Evolutionary conservation across 768 basidiomycete genomes (phyloP), one percentile per base, ranked within the genome.

Genomic region (Tremella yokohamensis): DNA sequence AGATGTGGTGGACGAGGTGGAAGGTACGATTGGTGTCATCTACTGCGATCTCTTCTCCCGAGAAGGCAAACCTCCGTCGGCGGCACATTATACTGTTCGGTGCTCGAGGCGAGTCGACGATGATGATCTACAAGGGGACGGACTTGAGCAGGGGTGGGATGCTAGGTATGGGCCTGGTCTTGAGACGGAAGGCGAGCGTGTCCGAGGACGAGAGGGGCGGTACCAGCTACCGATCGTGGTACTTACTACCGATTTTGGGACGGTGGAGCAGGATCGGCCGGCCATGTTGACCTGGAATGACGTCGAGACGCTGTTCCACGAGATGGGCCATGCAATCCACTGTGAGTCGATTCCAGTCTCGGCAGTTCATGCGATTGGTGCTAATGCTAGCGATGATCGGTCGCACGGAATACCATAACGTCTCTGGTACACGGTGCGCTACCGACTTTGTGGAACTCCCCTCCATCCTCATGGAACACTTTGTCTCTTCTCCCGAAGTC

Each of bases 301-400:
- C 65, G 89, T 97, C 8, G 81, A 88, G 73, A 98, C 94, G 1
- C 79, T 98, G 20, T 96, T 92, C 78, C 96, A 99, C 68, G 96
- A 99, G 78, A 96, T 98, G 91, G 96, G 96, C 0, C 96, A 99
- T 78, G 96, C 96, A 11, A 91, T 99, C 84, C 96, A 99, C 74
- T 99, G 96, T 97, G 70, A 81, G 91, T 81, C 11, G 29, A 11
- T 34, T 40, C 51, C 24, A 42, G 47, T 42, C 52, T 19, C 48
- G 51, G 44, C 39, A 39, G 25, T 20, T 40, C 29, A 13, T 12
- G 29, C 15, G 40, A 11, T 42, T 26, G 7, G 15, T 44, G 29
- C 53, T 42, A 38, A 34, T 38, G 15, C 34, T 45, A 98, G 94
- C 96, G 0, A 99, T 99, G 96, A 87, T 98, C 61, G 94, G 94